A percentile compares a stretch with the other conserved stretches of the same genome.
Evolutionary conservation across 495 filamentous ascomycete genomes (phyloP).

Genomic region (Chaetomium fimeti): DNA sequence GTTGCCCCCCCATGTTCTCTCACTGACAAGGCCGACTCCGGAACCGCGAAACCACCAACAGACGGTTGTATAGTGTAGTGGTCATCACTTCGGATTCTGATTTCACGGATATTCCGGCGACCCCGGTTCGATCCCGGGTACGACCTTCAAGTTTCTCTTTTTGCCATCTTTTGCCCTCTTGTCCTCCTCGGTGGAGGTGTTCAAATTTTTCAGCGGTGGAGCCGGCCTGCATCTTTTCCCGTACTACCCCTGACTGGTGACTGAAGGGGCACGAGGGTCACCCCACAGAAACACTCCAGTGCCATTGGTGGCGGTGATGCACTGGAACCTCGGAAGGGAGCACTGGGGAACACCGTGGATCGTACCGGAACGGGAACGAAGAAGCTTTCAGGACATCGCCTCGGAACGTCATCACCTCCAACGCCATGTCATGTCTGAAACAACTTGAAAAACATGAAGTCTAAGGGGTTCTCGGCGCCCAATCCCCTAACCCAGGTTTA

Average conservation of each 20-base stretch:
- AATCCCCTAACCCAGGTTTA: no score
- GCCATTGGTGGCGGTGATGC: not conserved
- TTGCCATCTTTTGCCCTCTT: not conserved
- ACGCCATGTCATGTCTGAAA: no score
- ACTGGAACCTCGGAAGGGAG: not conserved
- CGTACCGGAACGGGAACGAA: not conserved
- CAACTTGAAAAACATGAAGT: no score
- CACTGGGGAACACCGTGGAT: not conserved
- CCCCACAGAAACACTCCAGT: no score
- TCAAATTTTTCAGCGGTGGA: not conserved
- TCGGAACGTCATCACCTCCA: not conserved
- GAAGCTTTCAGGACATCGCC: not conserved
- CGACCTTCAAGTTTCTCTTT: slow-evolving; percentile 25
- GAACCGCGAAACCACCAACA: not conserved
- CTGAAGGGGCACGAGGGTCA: no score
- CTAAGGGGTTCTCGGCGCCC: no score
- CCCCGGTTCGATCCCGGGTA: slow-evolving; percentile 41
- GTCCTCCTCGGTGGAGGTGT: not conserved
- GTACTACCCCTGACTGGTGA: not conserved
- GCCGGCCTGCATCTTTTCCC: not conserved
- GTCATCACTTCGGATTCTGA: slow-evolving; percentile 25
- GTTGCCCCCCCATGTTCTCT: not conserved
- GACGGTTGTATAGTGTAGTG: slow-evolving; percentile 27
- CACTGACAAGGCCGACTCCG: not conserved
- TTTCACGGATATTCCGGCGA: slow-evolving; percentile 27